Evolutionary conservation across 306 rosid genomes (phyloP).

Genomic region (Hippophae rhamnoides): DNA sequence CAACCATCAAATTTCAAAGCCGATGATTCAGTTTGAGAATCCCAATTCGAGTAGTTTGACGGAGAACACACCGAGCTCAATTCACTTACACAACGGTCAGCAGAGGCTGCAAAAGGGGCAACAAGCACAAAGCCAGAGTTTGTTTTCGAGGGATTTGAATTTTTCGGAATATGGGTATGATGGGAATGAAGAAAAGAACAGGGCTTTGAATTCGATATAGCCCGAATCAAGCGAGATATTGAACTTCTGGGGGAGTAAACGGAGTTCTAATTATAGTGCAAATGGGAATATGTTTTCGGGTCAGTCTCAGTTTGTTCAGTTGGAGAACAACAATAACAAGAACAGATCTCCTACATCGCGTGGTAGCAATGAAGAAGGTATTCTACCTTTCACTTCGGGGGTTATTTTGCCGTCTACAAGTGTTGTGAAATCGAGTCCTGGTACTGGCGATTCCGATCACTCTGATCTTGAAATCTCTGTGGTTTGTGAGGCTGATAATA

Average conservation of each 20-base stretch:
- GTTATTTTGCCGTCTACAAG: conserved; percentile 49
- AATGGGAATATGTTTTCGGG: conserved; percentile 41
- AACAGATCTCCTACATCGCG: conserved; percentile 63
- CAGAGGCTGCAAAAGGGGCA: too few species aligned
- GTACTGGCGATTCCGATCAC: conserved; percentile 57
- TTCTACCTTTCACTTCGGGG: conserved; percentile 89
- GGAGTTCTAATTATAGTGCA: conserved; percentile 21
- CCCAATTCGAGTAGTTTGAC: conserved; percentile 27
- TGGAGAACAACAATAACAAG: conserved; percentile 26
- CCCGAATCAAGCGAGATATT: too few species aligned
- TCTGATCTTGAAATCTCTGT: conserved; percentile 91
- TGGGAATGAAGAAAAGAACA: too few species aligned
- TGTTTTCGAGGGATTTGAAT: too few species aligned
- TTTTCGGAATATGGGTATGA: too few species aligned
- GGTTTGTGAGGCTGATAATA: conserved; percentile 47
- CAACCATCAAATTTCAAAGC: conserved; percentile 21
- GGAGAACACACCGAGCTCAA: too few species aligned
- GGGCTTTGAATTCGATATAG: background rate
- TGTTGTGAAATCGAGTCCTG: conserved; percentile 35
- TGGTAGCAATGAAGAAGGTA: conserved; percentile 73
- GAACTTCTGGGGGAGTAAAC: conserved; percentile 20
- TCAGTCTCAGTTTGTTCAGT: conserved; percentile 36
- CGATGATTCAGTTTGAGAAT: conserved; percentile 42
- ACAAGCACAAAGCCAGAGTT: too few species aligned
- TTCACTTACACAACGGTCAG: too few species aligned